phyloP scores from a whole-genome alignment of 805 yeast species.

The Lipomyces starkeyi region DNA sequence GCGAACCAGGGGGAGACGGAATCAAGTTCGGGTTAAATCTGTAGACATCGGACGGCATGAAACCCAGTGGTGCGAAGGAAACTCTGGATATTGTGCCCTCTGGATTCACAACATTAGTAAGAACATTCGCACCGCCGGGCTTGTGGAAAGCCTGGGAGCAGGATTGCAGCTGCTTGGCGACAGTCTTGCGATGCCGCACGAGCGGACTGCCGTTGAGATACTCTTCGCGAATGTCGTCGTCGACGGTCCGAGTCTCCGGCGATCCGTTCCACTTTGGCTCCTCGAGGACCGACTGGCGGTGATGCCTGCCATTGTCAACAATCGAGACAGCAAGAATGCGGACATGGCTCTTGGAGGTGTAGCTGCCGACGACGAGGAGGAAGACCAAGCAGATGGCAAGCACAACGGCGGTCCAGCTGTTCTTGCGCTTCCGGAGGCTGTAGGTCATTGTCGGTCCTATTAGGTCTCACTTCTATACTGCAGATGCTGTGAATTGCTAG shows the following conservation, averaged over 20 bases:
- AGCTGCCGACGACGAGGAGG: neutral
- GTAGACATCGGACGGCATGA: neutral
- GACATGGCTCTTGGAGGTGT: neutral
- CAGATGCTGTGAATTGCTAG: neutral
- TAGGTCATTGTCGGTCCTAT: neutral
- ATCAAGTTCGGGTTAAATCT: constrained; percentile 26
- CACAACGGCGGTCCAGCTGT: neutral
- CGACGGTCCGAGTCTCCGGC: neutral
- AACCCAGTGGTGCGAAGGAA: neutral
- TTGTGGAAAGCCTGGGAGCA: constrained; percentile 1
- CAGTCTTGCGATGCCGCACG: constrained; percentile 4
- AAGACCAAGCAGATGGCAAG: neutral
- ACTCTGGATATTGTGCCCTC: neutral
- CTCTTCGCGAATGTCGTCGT: constrained; percentile 1
- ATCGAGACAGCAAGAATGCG: neutral
- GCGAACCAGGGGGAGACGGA: constrained; percentile 28
- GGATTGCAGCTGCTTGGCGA: neutral
- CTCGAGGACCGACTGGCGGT: neutral
- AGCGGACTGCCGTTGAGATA: neutral
- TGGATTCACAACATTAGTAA: neutral
- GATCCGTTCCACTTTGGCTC: neutral
- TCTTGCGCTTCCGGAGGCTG: neutral
- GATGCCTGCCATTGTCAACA: neutral
- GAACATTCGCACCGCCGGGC: neutral
- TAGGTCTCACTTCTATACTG: neutral